These are phyloP conservation scores for Talaromyces proteolyticus DNA, from an alignment of 495 filamentous ascomycete species.

Conservation along the genomic window DNA sequence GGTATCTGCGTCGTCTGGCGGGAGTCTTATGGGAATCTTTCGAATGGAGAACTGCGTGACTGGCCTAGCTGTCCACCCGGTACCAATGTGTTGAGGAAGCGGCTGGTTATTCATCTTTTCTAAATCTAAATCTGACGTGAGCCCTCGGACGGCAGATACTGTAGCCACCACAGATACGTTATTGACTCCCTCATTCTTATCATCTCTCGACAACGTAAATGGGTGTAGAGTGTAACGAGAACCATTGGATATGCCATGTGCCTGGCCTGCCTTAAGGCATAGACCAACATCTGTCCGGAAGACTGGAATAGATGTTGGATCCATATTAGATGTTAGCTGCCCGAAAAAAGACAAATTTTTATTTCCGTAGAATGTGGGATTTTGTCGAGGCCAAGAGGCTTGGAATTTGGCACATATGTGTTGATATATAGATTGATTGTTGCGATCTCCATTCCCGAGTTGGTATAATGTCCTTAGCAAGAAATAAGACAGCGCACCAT, in stretches of 20 bases:
- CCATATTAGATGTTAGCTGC: not conserved
- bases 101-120: not conserved
- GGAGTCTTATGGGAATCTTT: not conserved
- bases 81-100: not conserved
- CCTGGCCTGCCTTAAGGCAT: not conserved
- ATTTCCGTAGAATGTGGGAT: constrained; percentile 13
- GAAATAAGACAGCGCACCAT: constrained; percentile 13
- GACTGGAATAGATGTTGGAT: not conserved
- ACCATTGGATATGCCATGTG: constrained; percentile 2
- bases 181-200: not conserved
- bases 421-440: constrained; percentile 5
- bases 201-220: not conserved
- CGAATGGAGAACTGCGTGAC: not conserved
- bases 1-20: not conserved
- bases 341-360: constrained; percentile 8
- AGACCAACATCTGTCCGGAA: not conserved
- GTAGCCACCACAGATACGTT: constrained; percentile 1
- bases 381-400: constrained; percentile 2
- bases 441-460: not conserved
- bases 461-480: constrained; percentile 3
- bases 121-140: constrained; percentile 3
- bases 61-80: constrained; percentile 1
- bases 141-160: not conserved
- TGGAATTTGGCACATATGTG: constrained; percentile 10
- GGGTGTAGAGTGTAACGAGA: constrained; percentile 1